A percentile compares a stretch with the other conserved stretches of the same genome.
phyloP scores from a whole-genome alignment of 306 rosid genomes.

The Canavalia gladiata region DNA sequence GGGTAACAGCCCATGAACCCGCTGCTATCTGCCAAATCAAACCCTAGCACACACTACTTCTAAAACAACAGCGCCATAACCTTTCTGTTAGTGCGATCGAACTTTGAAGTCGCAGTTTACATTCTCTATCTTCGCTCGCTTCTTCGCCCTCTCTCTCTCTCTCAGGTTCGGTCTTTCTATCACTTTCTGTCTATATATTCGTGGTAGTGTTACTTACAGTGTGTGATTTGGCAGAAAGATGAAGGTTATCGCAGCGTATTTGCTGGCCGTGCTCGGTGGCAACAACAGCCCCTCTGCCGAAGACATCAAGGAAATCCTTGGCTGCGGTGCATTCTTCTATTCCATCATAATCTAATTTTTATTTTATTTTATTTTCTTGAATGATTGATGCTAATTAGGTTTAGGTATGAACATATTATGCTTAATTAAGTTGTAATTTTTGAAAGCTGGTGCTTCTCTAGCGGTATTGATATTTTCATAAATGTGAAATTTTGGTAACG shows the following conservation, averaged over 20 bases:
- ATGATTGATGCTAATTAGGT: not conserved
- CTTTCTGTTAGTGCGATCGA: not conserved
- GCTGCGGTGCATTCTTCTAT: conserved; percentile 44
- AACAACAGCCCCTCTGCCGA: conserved; percentile 56
- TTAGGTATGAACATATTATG: not conserved
- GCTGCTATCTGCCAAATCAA: not conserved
- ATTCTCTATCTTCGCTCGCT: not conserved
- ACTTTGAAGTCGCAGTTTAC: conserved; percentile 13
- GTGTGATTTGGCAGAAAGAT: conserved; percentile 48
- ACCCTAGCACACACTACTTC: conserved; percentile 28
- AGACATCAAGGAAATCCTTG: conserved; percentile 59
- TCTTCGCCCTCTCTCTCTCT: not conserved
- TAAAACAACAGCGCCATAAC: not conserved
- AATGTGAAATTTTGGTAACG: not conserved
- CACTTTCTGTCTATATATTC: not conserved
- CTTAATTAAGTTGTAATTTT: not conserved
- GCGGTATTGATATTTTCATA: not conserved
- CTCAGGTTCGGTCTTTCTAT: conserved; percentile 7
- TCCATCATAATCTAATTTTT: not conserved
- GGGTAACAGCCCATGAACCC: conserved; percentile 12
- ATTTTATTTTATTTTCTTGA: not conserved
- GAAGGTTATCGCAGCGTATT: conserved; percentile 75
- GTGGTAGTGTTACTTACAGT: not conserved
- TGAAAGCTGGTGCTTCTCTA: not conserved
- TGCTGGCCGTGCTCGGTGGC: conserved; percentile 75